Evolutionary conservation across 768 basidiomycete species (phyloP), one percentile per base, ranked within the genome.

Genomic region (Gelatoporia subvermispora): DNA sequence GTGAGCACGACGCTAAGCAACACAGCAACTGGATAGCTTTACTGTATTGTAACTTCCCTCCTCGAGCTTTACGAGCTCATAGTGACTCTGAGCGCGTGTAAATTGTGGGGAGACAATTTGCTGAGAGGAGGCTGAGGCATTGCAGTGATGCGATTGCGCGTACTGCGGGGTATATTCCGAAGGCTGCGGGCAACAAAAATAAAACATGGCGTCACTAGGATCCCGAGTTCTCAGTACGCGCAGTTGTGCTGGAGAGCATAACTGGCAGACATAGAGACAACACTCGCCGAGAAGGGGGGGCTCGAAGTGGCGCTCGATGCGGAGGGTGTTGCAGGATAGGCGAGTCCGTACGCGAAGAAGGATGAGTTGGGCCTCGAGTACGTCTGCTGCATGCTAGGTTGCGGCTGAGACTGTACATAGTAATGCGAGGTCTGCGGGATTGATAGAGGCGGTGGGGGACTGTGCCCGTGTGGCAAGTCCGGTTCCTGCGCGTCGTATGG

Each of bases 231-330:
- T 68, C 63, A 58, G 54, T 59, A 60, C 61, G 62, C 67, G 60
- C 58, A 61, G 50, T 60, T 54, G 59, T 53, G 50, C 58, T 51
- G 38, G 25, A 59, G 52, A 54, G 60, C 56, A 64, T 41, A 48
- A 56, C 59, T 60, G 57, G 55, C 58, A 47, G 55, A 58, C 49
- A 56, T 71, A 66, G 68, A 70, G 75, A 73, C 63, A 74, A 75
- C 63, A 86, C 88, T 87, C 81, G 79, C 87, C 84, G 88, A 90
- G 74, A 87, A 88, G n/a, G 85, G 84, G 48, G 84, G 83, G 56
- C 82, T 87, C 22, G 84, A 84, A 5, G 84, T 84, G 20, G 81
- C 75, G 60, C 84, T 87, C 17, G 84, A 85, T n/a, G 78, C 81
- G 18, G 82, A 83, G 2, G 84, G 83, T 3, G 85, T 84, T 61